Evolutionary conservation across 768 basidiomycete species (phyloP), one percentile per base, ranked within the genome.

Genomic region (Pleurotus tuoliensis): DNA sequence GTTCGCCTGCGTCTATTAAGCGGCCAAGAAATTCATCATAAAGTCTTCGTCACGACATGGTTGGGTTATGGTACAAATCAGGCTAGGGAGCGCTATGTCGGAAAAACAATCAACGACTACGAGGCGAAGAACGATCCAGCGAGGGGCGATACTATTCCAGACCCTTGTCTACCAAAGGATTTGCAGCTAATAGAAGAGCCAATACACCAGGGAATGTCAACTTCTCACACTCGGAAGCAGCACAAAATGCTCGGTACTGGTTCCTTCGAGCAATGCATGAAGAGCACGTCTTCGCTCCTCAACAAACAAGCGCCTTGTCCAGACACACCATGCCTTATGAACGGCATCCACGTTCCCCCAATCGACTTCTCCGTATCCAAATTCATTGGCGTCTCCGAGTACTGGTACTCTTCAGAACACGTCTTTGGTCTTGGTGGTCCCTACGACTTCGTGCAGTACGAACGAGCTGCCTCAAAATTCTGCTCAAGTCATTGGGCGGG

Each of bases 371-470:
- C 84, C 39, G 92, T 87, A 34, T 92, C 92, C 11, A 89, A 88
- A 55, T 99, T 98, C 69, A 97, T 99, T 63, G 97, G 97, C 3
- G 87, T 99, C 39, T 95, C 93, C 12, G 97, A 99, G 70, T 99
- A 98, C 69, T 99, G 96, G 96, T 98, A 98, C 71, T 98, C 96
- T 22, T 93, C 94, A 8, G 94, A 99, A 63, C 94, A 98, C 69
- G 89, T 98, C 47, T 94, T 97, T 63, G 92, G 92, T 1, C 80
- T 98, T 2, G 95, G 94, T 18, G 97, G 97, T 2, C 81, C 94
- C 18, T 99, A 98, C 74, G 91, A 98, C 68, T 96, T 92, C 66
- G 91, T 94, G 24, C 89, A 96, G 68, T 99, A 96, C 71, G 96
- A 98, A 68, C 88, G 88, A 43, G 93, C 93, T 13, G 97, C 97